Evolutionary conservation across 2,329 filamentous ascomycete genomes (phyloP), one percentile per base, ranked within the genome.

Genomic region (Periconia sp.): DNA sequence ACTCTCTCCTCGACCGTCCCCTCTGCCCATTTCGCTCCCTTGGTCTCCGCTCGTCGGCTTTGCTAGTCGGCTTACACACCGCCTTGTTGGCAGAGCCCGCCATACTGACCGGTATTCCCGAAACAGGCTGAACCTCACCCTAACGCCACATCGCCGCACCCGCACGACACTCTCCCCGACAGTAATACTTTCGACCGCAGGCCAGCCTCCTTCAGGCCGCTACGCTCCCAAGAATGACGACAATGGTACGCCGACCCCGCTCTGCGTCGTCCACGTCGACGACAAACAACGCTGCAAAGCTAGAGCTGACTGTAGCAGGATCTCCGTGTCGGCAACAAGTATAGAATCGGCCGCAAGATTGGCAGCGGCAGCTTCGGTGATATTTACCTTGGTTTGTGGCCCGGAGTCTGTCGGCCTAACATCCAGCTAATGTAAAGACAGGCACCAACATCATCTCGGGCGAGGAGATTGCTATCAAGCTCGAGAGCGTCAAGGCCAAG

Each of bases 401-500:
- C 36, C 19, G 17, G 33, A 35, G 24, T 15, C 22, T 36, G 32
- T 25, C 32, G 22, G 25, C 8, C 29, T n/a, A 43, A 24, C 35
- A 39, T 46, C 29, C 18, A 40, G 49, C 56, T 63, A 57, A 63
- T 59, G 26, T 25, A 40, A 21, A 17, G 16, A 32, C 54, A 86
- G 94, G 94, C 65, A 99, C 94, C 73, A 97, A 99, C 80, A 97
- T 99, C 78, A 97, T 97, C 75, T 97, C 94, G 4, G 94, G 94
- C 52, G 94, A 99, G 75, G 94, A 99, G 76, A 97, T 99, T 65
- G 94, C 94, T 71, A 99, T 99, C 80, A 99, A 99, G 81, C 89
- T 99, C 48, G 94, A 99, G 77, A 95, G 90, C 57, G 92, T 97
- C 78, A 99, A 99, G 83, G 92, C 94, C 71, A 97, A 99, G 82